Percentiles rank a stretch among this genome's conserved stretches.
Evolutionary conservation across 78 protist species (phyloP).

Genomic region (Dictyostelium discoideum): dicty_2.7 NC_007088.5:3280001-3280500

Average conservation of each 20-base stretch:
- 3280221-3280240: background rate
- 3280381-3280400: slow-evolving; percentile 88
- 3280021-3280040: too few relatives aligned
- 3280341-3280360: slow-evolving; percentile 87
- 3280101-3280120: background rate
- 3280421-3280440: slow-evolving; percentile 85
- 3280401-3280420: slow-evolving; percentile 81
- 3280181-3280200: background rate
- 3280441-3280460: slow-evolving; percentile 28
- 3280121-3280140: background rate
- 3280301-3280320: slow-evolving; percentile 82
- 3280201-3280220: background rate
- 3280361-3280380: slow-evolving; percentile 92
- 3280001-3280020: too few relatives aligned
- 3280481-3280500: slow-evolving; percentile 78
- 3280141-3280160: background rate
- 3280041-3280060: background rate
- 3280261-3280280: background rate
- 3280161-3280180: background rate
- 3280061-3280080: background rate
- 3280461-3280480: background rate
- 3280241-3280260: background rate
- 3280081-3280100: background rate
- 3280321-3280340: slow-evolving; percentile 97
- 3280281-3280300: background rate